Base-by-base conservation (phyloP, 73 alveolate genomes). In the Stentor roeselii region DNA sequence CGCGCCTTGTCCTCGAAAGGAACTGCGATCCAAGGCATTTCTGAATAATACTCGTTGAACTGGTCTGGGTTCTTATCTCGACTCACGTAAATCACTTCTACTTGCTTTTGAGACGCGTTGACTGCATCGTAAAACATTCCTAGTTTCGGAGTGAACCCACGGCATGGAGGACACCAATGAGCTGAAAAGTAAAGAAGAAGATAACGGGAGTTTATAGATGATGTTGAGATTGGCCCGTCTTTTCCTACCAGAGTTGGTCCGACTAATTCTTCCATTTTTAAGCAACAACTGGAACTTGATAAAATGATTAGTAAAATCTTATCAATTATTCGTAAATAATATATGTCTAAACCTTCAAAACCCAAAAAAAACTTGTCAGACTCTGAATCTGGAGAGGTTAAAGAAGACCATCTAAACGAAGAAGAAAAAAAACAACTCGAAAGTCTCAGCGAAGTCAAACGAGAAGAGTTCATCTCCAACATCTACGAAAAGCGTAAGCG, bases 151-250 rank as follows among this genome's bases (percentile, higher is more conserved):
- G 99, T 95, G 90, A 95, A 95, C n/a, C 85, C 82, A 58, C 98
- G 39, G 84, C 99, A 95, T 32, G 99, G 99, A 27, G 98, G 98
- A 78, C 98, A 94, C 97, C 98, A 94, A 84, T 93, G 97, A 31
- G 98, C 99, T 30, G 96, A 91, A 86, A 94, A 95, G 80, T 95
- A 95, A 27, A 95, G 60, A 75, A 84, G 27, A 31, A 58, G 1
- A 31, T 58, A 58, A 21, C 27, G 15, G 27, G 0, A 21, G 2
- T 58, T 58, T 2, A 58, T n/a, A 58, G 74, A 58, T 58, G 74
- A n/a, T 0, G 27, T 31, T 58, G 74, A 31, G 74, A 58, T 31
- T 21, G 74, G 74, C 27, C 74, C 74, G 2, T 58, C 35, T 31
- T 58, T 58, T 2, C 74, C 74, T 2, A 58, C 27, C 15, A 58